Base-by-base conservation (phyloP, 2,329 filamentous ascomycete genomes). In the Fusarium pseudoanthophilum region DNA sequence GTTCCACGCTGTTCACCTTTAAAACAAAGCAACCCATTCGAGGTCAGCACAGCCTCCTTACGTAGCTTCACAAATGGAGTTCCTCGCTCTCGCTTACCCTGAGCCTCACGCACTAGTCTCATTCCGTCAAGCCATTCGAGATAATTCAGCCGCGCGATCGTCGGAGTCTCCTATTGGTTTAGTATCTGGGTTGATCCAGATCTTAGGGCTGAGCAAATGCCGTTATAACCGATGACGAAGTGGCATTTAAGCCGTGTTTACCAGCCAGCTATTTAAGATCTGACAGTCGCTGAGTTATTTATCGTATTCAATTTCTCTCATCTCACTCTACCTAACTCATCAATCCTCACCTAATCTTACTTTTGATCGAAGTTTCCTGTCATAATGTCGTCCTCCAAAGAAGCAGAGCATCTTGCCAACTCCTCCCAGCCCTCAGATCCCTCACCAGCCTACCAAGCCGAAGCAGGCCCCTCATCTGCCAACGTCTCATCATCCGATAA, bases 151-250 rank as follows among this genome's bases (percentile, higher is more conserved):
- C 43, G 48, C 43, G 30, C 20, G 37, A 20, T 5, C 4, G 7
- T 14, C 59, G 40, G 59, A 14, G 8, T 10, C 30, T 39, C 51
- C 64, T 10, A 73, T 73, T 69, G 59, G 69, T 16, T 34, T 16
- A 15, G 15, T 15, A 13, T 24, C 11, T 28, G n/a, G 26, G 16
- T 37, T 32, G 39, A 28, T 20, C 16, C 16, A 36, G 26, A 43
- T 65, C 36, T 24, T 69, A 70, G 66, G 67, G 66, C 59, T 69
- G 67, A 70, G 45, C 30, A 49, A 20, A 55, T 70, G 69, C 69
- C 69, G 65, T 13, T 46, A 36, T 71, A 67, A 32, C 70, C 56
- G 70, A 71, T 73, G 71, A 73, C 66, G 67, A 55, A 56, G 66
- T 71, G 57, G 71, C 66, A 57, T 52, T 57, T 16, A 46, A 55